Conservation (phyloP, 2,329 filamentous ascomycete genomes). For the Pseudogymnoascus sp. region DNA sequence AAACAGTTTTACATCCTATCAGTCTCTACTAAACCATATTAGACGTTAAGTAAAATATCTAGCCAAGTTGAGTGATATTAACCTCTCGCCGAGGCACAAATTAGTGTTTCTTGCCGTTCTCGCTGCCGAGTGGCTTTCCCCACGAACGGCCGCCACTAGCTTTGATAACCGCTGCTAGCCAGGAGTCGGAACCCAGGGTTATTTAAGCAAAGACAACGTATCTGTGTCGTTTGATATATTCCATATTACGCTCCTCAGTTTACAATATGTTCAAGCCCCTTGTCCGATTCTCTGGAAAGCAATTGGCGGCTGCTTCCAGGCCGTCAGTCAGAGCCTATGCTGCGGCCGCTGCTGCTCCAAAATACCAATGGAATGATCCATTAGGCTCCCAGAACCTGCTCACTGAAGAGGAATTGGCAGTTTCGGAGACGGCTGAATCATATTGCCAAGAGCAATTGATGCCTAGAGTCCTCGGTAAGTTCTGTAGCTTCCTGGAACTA, state of each 20-base stretch:
- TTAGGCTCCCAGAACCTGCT: constrained; percentile 65
- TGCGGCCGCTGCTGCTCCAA: constrained; percentile 23
- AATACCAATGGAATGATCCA: constrained; percentile 90
- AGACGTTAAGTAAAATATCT: too few relatives aligned
- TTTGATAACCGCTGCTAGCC: not conserved
- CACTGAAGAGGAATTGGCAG: constrained; percentile 85
- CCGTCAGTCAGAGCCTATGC: constrained; percentile 20
- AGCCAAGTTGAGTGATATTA: not conserved
- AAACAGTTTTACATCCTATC: not conserved
- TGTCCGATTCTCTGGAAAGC: constrained; percentile 20
- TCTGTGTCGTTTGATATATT: not conserved
- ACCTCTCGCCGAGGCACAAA: not conserved
- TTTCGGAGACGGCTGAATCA: constrained; percentile 80
- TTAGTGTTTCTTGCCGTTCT: not conserved
- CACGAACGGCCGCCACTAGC: constrained; percentile 1
- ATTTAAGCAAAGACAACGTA: not conserved
- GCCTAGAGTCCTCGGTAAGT: constrained; percentile 75
- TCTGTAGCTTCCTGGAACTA: constrained; percentile 11
- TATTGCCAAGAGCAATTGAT: constrained; percentile 89
- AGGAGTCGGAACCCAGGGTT: not conserved
- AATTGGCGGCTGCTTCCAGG: constrained; percentile 21
- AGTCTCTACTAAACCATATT: not conserved
- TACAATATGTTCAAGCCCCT: constrained; percentile 26
- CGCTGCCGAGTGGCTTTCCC: not conserved
- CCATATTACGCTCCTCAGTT: not conserved